Percentiles rank a stretch among this genome's conserved stretches.
These are phyloP conservation scores for Beauveria varroae DNA, from an alignment of 2,329 filamentous ascomycete species.

Conservation along the genomic window DNA sequence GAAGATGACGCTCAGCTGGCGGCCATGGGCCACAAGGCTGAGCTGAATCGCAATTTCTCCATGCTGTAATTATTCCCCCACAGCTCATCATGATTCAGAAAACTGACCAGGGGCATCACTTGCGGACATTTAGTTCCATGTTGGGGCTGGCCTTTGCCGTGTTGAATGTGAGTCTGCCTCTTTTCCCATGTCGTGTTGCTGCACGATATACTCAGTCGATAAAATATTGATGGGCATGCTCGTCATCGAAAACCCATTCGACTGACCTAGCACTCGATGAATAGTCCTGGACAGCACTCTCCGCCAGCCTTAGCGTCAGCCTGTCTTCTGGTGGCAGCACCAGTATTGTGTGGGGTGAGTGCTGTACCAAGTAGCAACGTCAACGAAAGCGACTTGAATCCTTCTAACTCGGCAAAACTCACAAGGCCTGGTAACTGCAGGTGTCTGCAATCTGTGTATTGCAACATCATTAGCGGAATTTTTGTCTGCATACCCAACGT, in stretches of 20 bases:
- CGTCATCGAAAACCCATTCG: not conserved
- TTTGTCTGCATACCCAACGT: constrained; percentile 51
- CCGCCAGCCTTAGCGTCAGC: constrained; percentile 36
- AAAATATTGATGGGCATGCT: not conserved
- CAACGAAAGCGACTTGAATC: not conserved
- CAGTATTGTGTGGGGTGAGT: constrained; percentile 60
- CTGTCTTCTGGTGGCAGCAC: constrained; percentile 61
- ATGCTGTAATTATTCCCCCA: constrained; percentile 14
- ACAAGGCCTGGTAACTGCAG: constrained; percentile 22
- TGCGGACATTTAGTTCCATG: constrained; percentile 24
- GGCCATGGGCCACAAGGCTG: constrained; percentile 19
- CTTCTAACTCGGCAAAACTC: not conserved
- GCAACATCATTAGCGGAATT: constrained; percentile 64
- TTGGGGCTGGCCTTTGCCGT: constrained; percentile 39
- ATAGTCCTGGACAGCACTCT: constrained; percentile 37
- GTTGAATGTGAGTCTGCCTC: constrained; percentile 26
- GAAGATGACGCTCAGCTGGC: constrained; percentile 20
- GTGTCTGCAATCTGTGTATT: constrained; percentile 33
- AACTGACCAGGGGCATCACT: not conserved
- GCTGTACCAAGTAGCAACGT: too few species aligned
- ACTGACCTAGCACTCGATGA: not conserved
- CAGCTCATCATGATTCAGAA: not conserved
- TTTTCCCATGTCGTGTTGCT: not conserved
- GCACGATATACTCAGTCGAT: not conserved
- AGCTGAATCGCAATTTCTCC: constrained; percentile 20